phyloP scores from a whole-genome alignment of 2,329 filamentous ascomycete species.

The Atkinsonella hypoxylon region DNA sequence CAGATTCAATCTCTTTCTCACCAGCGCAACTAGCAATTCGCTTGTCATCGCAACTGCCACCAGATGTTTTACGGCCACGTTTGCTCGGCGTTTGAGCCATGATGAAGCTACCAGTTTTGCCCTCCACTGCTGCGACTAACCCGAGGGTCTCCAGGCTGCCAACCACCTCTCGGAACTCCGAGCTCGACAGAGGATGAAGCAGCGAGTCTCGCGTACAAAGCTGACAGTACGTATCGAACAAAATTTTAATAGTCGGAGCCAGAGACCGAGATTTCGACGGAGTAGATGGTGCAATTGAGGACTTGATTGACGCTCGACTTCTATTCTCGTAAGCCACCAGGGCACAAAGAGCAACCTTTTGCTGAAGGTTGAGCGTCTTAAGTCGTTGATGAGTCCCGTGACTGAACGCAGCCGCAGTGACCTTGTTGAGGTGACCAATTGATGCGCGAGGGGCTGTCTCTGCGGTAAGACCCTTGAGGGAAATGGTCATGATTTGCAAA shows the following conservation, averaged over 20 bases:
- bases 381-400: conserved; percentile 80
- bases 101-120: conserved; percentile 55
- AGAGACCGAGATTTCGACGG: conserved; percentile 48
- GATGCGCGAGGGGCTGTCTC: conserved; percentile 79
- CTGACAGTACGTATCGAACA: conserved; percentile 73
- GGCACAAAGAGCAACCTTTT: conserved; percentile 88
- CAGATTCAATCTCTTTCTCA: conserved; percentile 65
- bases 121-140: conserved; percentile 59
- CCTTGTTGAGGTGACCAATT: conserved; percentile 82
- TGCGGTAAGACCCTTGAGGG: conserved; percentile 51
- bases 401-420: conserved; percentile 81
- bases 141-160: conserved; percentile 81
- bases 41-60: conserved; percentile 55
- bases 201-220: conserved; percentile 82
- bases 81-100: conserved; percentile 59
- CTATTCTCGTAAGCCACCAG: conserved; percentile 77
- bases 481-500: conserved; percentile 36
- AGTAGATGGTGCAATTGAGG: conserved; percentile 29
- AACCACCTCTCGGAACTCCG: conserved; percentile 89
- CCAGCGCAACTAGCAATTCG: conserved; percentile 67
- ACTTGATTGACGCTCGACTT: conserved; percentile 39
- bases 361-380: conserved; percentile 81
- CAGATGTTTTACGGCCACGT: conserved; percentile 45
- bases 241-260: conserved; percentile 69
- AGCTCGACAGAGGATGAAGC: conserved; percentile 76